Evolutionary conservation across 805 yeast genomes (phyloP), one percentile per base, ranked within the genome.

Genomic region (Sugiyamaella floridensis): DNA sequence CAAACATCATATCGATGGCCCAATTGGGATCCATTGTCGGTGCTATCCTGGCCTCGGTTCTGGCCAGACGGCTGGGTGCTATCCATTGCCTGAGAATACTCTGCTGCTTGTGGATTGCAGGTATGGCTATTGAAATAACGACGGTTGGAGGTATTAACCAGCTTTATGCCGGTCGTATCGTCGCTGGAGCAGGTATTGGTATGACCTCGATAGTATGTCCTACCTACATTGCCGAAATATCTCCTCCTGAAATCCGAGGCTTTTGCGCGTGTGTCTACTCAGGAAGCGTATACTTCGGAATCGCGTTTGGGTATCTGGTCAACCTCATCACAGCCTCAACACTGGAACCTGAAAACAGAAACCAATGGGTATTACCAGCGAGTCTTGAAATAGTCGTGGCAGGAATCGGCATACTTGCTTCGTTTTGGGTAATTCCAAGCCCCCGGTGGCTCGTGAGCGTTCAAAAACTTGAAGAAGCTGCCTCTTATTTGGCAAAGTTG

Each of bases 1-100:
- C 82, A 5, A 80, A 78, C 60, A 79, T 80, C 59, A 72, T 79
- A 3, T 68, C 82, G 6, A 80, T 80, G 83, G 83, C 79, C 8
- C 81, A 77, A 58, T 62, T 80, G 28, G 82, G 82, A 2, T 74
- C 79, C 16, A 72, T 79, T 40, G 81, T 77, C 41, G 85, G 85
- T 16, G 68, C 81, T 18, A 49, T 79, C 14, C 49, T 79, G 19
- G 78, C 82, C 0, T 71, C 75, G 62, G 73, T 68, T 53, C 60
- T 77, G 1, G 76, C 74, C 40, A 84, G 80, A 59, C 68, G 67
- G 45, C 58, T 80, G 40, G 85, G 85, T 16, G 70, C 83, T 59
- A 70, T 77, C 49, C 66, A 76, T 59, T 67, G 82, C 10, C 63
- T 78, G 48, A 78, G 77, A 57, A 61, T 62, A 1, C 70, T 73